phyloP scores from a whole-genome alignment of 1,139 yeast genomes.

The Magnusiomyces clavatus region DNA sequence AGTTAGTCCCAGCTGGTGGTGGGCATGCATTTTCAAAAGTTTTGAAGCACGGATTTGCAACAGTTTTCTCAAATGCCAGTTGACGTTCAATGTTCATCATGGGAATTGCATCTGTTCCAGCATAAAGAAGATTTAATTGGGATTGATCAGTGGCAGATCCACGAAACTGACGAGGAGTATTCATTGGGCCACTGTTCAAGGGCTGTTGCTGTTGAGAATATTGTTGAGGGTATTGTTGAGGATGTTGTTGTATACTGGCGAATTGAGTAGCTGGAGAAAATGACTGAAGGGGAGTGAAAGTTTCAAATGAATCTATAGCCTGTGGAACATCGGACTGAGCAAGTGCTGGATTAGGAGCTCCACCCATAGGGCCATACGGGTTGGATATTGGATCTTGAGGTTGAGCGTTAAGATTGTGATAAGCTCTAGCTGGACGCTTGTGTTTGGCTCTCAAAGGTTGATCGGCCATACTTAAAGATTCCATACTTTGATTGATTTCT shows the following conservation, averaged over 20 bases:
- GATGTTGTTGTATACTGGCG: not conserved
- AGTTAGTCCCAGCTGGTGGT: slow-evolving; percentile 73
- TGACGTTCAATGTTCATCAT: slow-evolving; percentile 52
- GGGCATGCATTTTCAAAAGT: slow-evolving; percentile 75
- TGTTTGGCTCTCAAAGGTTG: slow-evolving; percentile 7
- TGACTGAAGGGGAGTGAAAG: not conserved
- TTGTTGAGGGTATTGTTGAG: too few relatives aligned
- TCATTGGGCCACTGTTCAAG: not conserved
- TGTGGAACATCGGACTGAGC: slow-evolving; percentile 8
- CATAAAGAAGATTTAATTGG: not conserved
- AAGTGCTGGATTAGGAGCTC: slow-evolving; percentile 6
- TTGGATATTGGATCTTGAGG: slow-evolving; percentile 1
- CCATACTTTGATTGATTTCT: slow-evolving; percentile 10
- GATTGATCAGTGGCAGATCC: not conserved
- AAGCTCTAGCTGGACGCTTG: slow-evolving; percentile 19
- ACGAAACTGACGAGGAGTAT: not conserved
- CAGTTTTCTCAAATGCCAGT: slow-evolving; percentile 43
- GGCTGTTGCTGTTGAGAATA: not conserved
- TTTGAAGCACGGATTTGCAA: slow-evolving; percentile 41
- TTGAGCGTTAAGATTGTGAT: slow-evolving; percentile 16
- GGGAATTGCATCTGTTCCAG: slow-evolving; percentile 28
- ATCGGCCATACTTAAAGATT: slow-evolving; percentile 3
- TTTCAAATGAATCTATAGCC: not conserved
- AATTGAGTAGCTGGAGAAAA: not conserved
- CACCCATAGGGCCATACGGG: slow-evolving; percentile 2